Percentiles rank a stretch among this genome's conserved stretches.
Conservation (phyloP, 1,284 basidiomycete genomes). For the Papiliotrema laurentii region DNA sequence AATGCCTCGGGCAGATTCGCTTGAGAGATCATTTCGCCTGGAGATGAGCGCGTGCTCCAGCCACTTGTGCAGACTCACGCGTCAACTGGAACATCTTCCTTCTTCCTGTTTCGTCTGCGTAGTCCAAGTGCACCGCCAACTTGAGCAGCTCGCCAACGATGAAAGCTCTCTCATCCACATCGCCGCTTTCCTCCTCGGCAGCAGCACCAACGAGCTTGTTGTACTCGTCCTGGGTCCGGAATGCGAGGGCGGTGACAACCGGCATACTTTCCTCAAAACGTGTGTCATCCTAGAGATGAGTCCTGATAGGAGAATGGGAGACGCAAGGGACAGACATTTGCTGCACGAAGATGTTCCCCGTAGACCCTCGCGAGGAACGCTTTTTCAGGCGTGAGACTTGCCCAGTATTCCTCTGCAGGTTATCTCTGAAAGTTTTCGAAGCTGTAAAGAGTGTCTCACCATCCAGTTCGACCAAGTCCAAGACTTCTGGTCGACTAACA, state of each 20-base stretch:
- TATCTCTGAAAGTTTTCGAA: not conserved
- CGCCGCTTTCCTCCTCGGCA: slow-evolving; percentile 51
- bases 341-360: slow-evolving; percentile 68
- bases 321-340: slow-evolving; percentile 46
- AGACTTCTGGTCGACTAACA: slow-evolving; percentile 57
- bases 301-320: not conserved
- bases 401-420: slow-evolving; percentile 68
- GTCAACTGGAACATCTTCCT: slow-evolving; percentile 86
- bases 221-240: slow-evolving; percentile 74
- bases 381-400: slow-evolving; percentile 68
- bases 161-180: slow-evolving; percentile 59
- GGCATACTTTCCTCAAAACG: slow-evolving; percentile 74
- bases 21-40: slow-evolving; percentile 82
- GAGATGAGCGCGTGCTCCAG: not conserved
- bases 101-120: slow-evolving; percentile 89
- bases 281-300: slow-evolving; percentile 53
- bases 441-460: slow-evolving; percentile 51
- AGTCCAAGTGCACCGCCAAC: slow-evolving; percentile 80
- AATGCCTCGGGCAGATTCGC: slow-evolving; percentile 71
- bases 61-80: slow-evolving; percentile 54
- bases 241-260: slow-evolving; percentile 84
- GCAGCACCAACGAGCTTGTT: slow-evolving; percentile 59
- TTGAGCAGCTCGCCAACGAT: slow-evolving; percentile 75
- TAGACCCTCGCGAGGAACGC: slow-evolving; percentile 81
- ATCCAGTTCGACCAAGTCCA: slow-evolving; percentile 65